Evolutionary conservation across 2,329 filamentous ascomycete genomes (phyloP).

Genomic region (Fusarium fracticaudum): DNA sequence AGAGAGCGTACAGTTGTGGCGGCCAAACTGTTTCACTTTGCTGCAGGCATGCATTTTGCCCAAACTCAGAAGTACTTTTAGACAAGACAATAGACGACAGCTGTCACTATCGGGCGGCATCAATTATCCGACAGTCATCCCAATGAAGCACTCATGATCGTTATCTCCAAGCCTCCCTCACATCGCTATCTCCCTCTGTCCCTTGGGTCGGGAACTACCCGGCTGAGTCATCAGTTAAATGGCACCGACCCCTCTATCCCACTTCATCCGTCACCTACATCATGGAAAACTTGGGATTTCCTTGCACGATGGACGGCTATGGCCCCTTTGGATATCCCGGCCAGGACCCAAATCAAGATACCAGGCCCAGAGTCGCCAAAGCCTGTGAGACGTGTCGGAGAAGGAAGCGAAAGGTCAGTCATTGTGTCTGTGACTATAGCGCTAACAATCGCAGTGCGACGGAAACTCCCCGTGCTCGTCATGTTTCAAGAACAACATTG

Average conservation of each 20-base stretch:
- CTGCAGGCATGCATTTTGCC: conserved; percentile 43
- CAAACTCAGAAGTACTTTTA: conserved; percentile 43
- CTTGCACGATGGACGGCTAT: neutral
- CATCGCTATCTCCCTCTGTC: neutral
- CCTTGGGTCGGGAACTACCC: neutral
- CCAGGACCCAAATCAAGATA: neutral
- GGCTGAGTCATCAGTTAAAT: neutral
- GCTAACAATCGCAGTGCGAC: neutral
- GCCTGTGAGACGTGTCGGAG: neutral
- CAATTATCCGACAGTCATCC: neutral
- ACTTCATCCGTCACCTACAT: neutral
- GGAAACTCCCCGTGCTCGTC: neutral
- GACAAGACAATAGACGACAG: neutral
- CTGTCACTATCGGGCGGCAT: neutral
- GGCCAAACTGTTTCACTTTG: conserved; percentile 43
- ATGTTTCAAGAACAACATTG: neutral
- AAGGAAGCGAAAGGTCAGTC: neutral
- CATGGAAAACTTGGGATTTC: neutral
- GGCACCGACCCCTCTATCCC: neutral
- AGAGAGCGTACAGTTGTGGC: conserved; percentile 37
- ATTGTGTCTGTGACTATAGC: too few relatives aligned
- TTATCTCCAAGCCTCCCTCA: neutral
- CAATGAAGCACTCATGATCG: neutral
- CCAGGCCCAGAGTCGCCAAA: neutral
- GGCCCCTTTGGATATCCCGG: too few relatives aligned